Evolutionary conservation across 1,284 basidiomycete genomes (phyloP).

Genomic region (Tilletiaria anomala): DNA sequence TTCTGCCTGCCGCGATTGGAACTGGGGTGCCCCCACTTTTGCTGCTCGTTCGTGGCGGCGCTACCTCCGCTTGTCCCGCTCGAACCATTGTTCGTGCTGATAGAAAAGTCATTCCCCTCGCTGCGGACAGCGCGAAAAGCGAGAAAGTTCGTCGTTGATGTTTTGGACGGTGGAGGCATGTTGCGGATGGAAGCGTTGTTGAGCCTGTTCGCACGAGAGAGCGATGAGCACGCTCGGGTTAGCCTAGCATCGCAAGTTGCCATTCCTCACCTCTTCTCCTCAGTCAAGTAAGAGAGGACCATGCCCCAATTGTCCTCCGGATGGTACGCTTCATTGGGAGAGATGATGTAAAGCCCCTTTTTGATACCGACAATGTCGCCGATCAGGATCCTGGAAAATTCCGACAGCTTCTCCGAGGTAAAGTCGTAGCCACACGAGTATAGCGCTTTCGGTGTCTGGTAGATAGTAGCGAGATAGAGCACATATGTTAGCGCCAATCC

Average conservation of each 20-base stretch:
- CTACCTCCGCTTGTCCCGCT: not conserved
- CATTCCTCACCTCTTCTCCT: constrained; percentile 6
- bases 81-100: not conserved
- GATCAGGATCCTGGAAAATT: constrained; percentile 56
- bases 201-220: no score
- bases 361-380: constrained; percentile 66
- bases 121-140: constrained; percentile 27
- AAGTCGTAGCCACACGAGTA: constrained; percentile 57
- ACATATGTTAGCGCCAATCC: constrained; percentile 9
- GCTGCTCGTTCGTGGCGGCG: not conserved
- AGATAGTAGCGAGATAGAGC: no score
- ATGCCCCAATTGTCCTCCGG: constrained; percentile 31
- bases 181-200: constrained; percentile 21
- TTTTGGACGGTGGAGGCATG: constrained; percentile 3
- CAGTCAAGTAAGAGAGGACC: constrained; percentile 17
- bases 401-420: constrained; percentile 43
- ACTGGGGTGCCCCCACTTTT: not conserved
- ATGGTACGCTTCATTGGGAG: constrained; percentile 22
- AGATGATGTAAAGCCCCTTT: constrained; percentile 46
- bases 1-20: not conserved
- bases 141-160: constrained; percentile 9
- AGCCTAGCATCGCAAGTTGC: no score
- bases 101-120: constrained; percentile 7
- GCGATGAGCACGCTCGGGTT: no score
- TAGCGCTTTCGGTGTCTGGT: constrained; percentile 50